Evolutionary conservation across 139 green algal genomes (phyloP), one percentile per base, ranked within the genome.

Genomic region (Astrephomene gubernaculifera): DNA sequence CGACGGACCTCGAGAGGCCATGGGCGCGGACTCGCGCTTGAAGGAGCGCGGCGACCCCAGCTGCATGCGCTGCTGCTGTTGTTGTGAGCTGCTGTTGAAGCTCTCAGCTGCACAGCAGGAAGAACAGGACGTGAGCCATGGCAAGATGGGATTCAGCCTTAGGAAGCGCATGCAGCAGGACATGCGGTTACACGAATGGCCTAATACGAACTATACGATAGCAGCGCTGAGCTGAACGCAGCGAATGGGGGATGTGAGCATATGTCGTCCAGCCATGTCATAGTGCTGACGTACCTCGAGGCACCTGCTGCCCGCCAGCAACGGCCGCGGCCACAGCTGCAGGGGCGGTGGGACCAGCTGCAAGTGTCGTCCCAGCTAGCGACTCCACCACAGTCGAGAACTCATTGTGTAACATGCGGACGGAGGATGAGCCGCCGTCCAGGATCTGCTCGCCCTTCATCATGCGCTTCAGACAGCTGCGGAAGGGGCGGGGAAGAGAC

Each of bases 351-450:
- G 27, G 49, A 36, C 41, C 85, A n/a, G 41, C 76, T 29, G 52
- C 38, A 24, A 27, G 39, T 7, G 38, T 35, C 52, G 33, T 52
- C 17, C 53, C 79, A 9, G 63, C 63, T 44, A 86, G 33, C 7
- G 72, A 31, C 41, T 87, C 86, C 68, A 72, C 41, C 35, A 80
- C 79, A n/a, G 83, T 67, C 1, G 38, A n/a, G 60, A 86, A 93
- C 71, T 94, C 90, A 22, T 72, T 68, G 38, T 89, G 41, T 68
- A 94, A 81, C 68, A 83, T 73, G 60, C 82, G 79, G 0, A 85
- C 43, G 29, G 75, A 86, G n/a, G 83, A 81, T 14, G 86, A 88
- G 36, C 49, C 74, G 22, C 57, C n/a, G 49, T 94, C 91, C 52
- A 90, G 69, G 57, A 89, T 31, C 49, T 69, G 29, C 65, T 91